These are phyloP conservation scores for Stenogyne calaminthoides DNA, from an alignment of 305 asterid species.

Conservation along the genomic window DNA sequence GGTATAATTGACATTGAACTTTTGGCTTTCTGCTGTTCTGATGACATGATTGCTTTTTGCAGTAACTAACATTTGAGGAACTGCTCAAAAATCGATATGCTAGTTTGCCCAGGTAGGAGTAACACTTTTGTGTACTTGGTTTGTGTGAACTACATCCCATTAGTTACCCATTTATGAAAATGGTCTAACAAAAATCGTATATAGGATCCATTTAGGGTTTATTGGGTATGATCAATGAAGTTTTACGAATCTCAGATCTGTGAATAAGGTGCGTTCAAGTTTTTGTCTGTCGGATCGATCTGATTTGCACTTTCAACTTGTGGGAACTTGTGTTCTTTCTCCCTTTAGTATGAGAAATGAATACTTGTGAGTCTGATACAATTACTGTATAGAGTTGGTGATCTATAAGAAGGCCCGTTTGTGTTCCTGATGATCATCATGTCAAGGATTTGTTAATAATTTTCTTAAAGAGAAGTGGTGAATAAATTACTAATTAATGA, in stretches of 20 bases:
- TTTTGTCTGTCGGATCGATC: background rate
- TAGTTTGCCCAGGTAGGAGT: background rate
- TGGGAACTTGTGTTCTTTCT: background rate
- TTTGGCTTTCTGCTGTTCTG: background rate
- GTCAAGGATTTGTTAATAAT: background rate
- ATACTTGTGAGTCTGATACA: conserved; percentile 14
- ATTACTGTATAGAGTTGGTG: background rate
- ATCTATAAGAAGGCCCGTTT: background rate
- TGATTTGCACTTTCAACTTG: background rate
- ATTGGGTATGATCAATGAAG: too few species aligned
- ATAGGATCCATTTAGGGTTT: too few species aligned
- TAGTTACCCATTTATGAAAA: too few species aligned
- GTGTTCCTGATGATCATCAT: background rate
- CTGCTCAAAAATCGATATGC: background rate
- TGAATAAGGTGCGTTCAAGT: too few species aligned
- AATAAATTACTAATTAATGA: background rate
- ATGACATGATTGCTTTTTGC: conserved; percentile 6
- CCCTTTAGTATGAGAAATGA: background rate
- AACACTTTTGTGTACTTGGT: too few species aligned
- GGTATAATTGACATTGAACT: background rate
- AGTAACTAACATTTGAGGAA: background rate
- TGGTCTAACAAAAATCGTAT: too few species aligned
- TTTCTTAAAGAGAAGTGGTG: background rate
- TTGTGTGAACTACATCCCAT: too few species aligned
- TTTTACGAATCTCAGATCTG: too few species aligned